Evolutionary conservation across 805 yeast genomes (phyloP), one percentile per base, ranked within the genome.

Genomic region (Wilhelminamyces savonicus): DNA sequence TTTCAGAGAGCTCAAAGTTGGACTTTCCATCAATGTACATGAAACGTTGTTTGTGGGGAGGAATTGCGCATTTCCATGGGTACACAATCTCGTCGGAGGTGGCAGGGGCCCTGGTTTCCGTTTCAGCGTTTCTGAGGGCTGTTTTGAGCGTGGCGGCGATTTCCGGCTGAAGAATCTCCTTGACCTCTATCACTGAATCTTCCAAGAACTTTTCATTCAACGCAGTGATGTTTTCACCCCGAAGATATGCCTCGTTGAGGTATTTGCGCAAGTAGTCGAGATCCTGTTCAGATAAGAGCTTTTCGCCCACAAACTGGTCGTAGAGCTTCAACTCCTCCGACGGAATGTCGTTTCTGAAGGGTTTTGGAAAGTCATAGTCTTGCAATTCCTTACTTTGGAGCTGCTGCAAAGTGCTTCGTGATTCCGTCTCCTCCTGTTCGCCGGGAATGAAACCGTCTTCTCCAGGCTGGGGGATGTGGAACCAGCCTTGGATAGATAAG

Each of bases 401-500:
- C 48, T 75, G 90, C 48, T 82, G 86, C 38, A 87, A 68, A 0
- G 95, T 84, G 24, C 86, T 75, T 45, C 69, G 67, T 0, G 82
- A 80, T 43, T 80, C 87, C 1, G 83, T 77, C 21, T 64, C 74
- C 46, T 80, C 90, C 52, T 85, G 87, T 50, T 86, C 95, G 5
- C 94, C 94, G 21, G 74, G 76, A 13, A 77, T 70, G 48, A 56
- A 90, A 0, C 97, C 97, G 20, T 73, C 77, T 56, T 92, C 99
- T 7, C 95, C 97, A 8, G 62, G 62, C 52, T 92, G 97, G 3
- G 99, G 99, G 30, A 88, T 84, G 55, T 92, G 99, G 52, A 90
- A 94, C 99, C 99, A 94, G 1, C 99, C 99, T 48, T 92, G 96
- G 36, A 92, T 85, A 1, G 95, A 84, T 21, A 92, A 62, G 48